phyloP scores from a whole-genome alignment of 176 grass and related monocot genomes.

The Poa annua region DNA sequence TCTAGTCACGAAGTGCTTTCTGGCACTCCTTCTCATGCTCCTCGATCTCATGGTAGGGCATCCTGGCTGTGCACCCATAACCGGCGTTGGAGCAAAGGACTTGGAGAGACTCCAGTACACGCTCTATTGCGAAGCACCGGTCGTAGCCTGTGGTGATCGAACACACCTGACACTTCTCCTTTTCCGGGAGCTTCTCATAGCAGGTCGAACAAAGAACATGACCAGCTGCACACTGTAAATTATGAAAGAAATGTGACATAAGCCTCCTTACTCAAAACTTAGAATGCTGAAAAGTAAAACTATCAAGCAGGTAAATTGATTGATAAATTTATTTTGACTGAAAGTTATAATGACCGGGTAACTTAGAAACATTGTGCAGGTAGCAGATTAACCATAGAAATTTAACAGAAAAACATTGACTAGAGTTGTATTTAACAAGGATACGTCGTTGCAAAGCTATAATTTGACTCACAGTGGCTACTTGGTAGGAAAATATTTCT shows the following conservation, averaged over 20 bases:
- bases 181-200: not conserved
- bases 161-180: not conserved
- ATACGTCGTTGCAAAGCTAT: not conserved
- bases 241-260: not conserved
- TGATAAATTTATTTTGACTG: not conserved
- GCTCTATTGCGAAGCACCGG: not conserved
- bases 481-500: not conserved
- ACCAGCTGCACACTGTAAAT: not conserved
- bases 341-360: not conserved
- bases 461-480: not conserved
- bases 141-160: not conserved
- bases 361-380: not conserved
- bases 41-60: conserved; percentile 1
- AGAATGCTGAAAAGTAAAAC: not conserved
- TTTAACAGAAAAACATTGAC: too few species aligned
- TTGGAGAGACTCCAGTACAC: not conserved
- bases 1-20: not conserved
- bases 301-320: not conserved
- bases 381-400: not conserved
- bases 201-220: not conserved
- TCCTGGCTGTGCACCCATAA: not conserved
- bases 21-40: not conserved
- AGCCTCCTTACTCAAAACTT: not conserved
- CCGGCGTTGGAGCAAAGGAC: not conserved
- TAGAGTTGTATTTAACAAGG: too few species aligned